phyloP scores from a whole-genome alignment of 768 basidiomycete genomes.

The Phanerodontia chrysosporium region DNA sequence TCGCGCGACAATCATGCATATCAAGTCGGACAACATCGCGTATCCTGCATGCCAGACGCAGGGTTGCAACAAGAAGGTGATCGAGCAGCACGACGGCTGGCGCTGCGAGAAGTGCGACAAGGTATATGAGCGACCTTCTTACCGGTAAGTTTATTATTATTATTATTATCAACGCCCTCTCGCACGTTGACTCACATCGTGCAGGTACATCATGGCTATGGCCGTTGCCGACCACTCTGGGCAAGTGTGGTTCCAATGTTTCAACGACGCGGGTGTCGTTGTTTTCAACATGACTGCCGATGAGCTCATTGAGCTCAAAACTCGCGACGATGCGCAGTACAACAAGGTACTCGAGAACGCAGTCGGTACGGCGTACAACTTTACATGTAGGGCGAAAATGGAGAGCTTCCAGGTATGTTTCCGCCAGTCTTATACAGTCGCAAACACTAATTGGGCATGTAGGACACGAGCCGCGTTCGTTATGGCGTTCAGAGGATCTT shows the following conservation, averaged over 20 bases:
- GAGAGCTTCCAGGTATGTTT: conserved; percentile 77
- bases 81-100: conserved; percentile 68
- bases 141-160: conserved; percentile 75
- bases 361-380: conserved; percentile 70
- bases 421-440: background rate
- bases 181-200: background rate
- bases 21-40: conserved; percentile 75
- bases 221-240: conserved; percentile 88
- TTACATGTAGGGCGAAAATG: conserved; percentile 81
- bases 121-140: conserved; percentile 63
- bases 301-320: conserved; percentile 72
- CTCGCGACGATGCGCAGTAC: conserved; percentile 55
- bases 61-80: conserved; percentile 88
- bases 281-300: conserved; percentile 79
- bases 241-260: conserved; percentile 90
- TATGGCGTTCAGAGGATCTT: conserved; percentile 74
- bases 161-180: background rate
- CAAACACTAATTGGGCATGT: background rate
- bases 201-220: conserved; percentile 77
- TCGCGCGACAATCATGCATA: conserved; percentile 82
- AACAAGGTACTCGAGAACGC: conserved; percentile 58
- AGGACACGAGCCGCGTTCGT: conserved; percentile 81
- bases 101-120: conserved; percentile 90
- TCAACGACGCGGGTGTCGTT: conserved; percentile 83
- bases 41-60: conserved; percentile 87